Evolutionary conservation across 164 flowering plant species (phyloP).

Genomic region (Macadamia tetraphylla): DNA sequence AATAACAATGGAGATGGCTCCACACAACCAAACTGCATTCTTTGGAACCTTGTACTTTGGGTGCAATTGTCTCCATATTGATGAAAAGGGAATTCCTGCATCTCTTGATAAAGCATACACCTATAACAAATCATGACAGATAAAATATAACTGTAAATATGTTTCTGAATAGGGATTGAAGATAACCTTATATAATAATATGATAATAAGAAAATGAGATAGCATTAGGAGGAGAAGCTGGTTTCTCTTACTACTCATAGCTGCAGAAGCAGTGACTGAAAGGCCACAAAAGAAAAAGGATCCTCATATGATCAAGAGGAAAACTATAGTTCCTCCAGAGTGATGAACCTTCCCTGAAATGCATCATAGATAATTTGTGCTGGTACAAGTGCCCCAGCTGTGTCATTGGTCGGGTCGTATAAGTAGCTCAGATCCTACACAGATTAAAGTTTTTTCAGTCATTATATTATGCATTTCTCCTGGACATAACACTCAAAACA

Average conservation of each 20-base stretch:
- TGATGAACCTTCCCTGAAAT: too few relatives aligned
- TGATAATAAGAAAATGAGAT: neutral
- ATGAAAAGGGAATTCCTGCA: slow-evolving; percentile 27
- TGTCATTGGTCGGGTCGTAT: slow-evolving; percentile 11
- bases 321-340: slow-evolving; percentile 19
- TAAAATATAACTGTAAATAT: neutral
- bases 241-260: too few relatives aligned
- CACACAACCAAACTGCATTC: neutral
- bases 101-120: slow-evolving; percentile 34
- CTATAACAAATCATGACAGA: slow-evolving; percentile 1
- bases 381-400: too few relatives aligned
- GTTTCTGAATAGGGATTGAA: neutral
- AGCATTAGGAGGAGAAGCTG: neutral
- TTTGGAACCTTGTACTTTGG: slow-evolving; percentile 25
- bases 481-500: too few relatives aligned
- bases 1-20: slow-evolving; percentile 10
- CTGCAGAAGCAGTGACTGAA: too few relatives aligned
- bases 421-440: too few relatives aligned
- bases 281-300: slow-evolving; percentile 22
- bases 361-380: too few relatives aligned
- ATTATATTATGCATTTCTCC: too few relatives aligned
- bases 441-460: too few relatives aligned
- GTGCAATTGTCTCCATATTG: slow-evolving; percentile 23
- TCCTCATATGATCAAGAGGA: slow-evolving; percentile 24
- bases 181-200: neutral